Base-by-base conservation (phyloP, 306 rosid species). In the Potentilla sterilis region DNA sequence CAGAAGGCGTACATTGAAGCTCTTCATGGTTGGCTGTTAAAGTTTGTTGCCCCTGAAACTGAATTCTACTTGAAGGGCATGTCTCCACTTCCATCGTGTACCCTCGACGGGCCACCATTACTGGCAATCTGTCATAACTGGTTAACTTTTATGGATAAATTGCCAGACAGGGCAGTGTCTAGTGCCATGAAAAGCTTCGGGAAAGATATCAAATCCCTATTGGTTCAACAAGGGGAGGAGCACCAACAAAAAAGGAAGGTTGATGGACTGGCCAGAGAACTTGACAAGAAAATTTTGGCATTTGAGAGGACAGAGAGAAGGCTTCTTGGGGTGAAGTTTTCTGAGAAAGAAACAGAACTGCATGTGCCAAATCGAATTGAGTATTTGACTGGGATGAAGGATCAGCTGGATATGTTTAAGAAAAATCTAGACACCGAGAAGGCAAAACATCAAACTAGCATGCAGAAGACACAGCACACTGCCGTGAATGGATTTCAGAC, bases 231-330 rank as follows among this genome's bases (percentile, higher is more conserved):
- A 78, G 85, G 84, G 40, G 81, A 91, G 69, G 96, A 91, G 83
- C 90, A 85, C 80, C 91, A 85, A 49, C 96, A 88, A 58, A 91
- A 91, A 69, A 82, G 91, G 85, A 88, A 69, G 78, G 91, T 88
- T 58, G 96, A 88, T 5, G 81, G 67, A 72, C 61, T 91, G 40
- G 73, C 87, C 35, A 85, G 85, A 84, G 83, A 87, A 14, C 86
- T 88, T n/a, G 91, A 88, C 42, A 83, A 83, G 82, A 88, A 81
- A 75, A 64, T 34, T 82, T 21, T 69, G 24, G 84, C 89, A 19
- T 82, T 81, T 38, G 75, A 84, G 75, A 82, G 81, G 83, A 74
- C 70, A 43, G 88, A 87, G 72, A 78, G 75, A 21, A 84, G 80
- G 84, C 72, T 88, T 80, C 87, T 85, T 37, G 91, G 85, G 79